A percentile compares a stretch with the other conserved stretches of the same genome.
These are phyloP conservation scores for Magnaporthiopsis incrustans DNA, from an alignment of 2,329 filamentous ascomycete genomes.

Conservation along the genomic window DNA sequence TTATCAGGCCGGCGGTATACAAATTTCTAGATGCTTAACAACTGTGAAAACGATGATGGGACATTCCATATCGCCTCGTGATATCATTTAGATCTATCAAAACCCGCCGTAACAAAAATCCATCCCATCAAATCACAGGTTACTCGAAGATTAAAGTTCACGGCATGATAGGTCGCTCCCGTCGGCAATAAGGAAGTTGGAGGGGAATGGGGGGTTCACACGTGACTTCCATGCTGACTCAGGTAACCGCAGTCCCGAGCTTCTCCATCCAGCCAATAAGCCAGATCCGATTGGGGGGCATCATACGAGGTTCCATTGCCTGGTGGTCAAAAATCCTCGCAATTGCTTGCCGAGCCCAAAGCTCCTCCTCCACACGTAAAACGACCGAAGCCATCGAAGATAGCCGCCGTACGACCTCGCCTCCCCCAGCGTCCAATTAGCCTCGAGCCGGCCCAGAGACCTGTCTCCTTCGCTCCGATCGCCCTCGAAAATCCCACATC, in stretches of 20 bases:
- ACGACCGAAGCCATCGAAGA: background rate
- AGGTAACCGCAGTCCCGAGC: constrained; percentile 3
- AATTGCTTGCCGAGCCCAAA: constrained; percentile 1
- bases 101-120: background rate
- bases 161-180: background rate
- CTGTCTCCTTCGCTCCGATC: constrained; percentile 11
- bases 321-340: constrained; percentile 6
- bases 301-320: constrained; percentile 7
- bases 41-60: too few relatives aligned
- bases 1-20: too few relatives aligned
- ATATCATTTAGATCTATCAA: background rate
- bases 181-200: background rate
- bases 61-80: too few relatives aligned
- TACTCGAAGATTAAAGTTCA: background rate
- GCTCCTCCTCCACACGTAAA: background rate
- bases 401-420: constrained; percentile 1
- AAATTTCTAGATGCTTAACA: background rate
- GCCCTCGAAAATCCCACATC: constrained; percentile 3
- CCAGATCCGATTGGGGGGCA: constrained; percentile 6
- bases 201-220: background rate
- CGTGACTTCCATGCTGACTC: constrained; percentile 6
- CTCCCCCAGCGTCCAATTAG: constrained; percentile 13
- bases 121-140: background rate
- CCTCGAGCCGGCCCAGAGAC: constrained; percentile 17
- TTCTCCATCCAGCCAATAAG: constrained; percentile 2